Base-by-base conservation (phyloP, 257 asterid species). In the Gentiana macrophylla region DNA sequence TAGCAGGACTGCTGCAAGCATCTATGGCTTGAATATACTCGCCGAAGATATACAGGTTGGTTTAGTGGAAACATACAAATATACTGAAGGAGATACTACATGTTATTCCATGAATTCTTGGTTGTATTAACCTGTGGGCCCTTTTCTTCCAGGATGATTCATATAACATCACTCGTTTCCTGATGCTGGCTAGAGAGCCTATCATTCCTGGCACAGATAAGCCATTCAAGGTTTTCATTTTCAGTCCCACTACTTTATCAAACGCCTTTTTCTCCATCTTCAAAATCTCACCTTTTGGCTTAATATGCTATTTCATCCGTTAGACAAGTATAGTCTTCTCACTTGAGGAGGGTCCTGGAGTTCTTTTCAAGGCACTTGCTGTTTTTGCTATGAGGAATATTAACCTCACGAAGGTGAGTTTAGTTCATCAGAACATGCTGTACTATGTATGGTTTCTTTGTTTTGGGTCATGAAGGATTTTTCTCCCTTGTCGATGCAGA, bases 261-360 rank as follows among this genome's bases (percentile, higher is more conserved):
- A 41, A 41, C 6, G 11, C 11, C 10, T 41, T 41, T 10, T 5
- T 41, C 46, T 41, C 10, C 9, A 5, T 5, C 46, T 12, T 13
- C 35, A 15, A 9, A 44, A 8, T 10, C 41, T 53, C 50, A 47
- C 48, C 10, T 15, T 50, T 37, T 57, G 11, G 54, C 58, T 57
- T 49, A 3, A 35, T 34, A 35, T 41, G 8, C 41, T n/a, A 24
- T 53, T 44, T 48, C 35, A 54, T 77, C 34, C 62, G 62, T 43
- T 82, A 92, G 97, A 86, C 99, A 50, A 92, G 99, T 79, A 78
- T 92, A 71, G 99, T 92, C 55, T 92, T 92, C 87, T 92, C 99
- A 46, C 94, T 92, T 24, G 99, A 92, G 74, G 97, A 92, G 80
- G 97, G 99, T 66, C 99, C 97, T 43, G 99, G 99, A 64, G 80